Conservation (phyloP, 75 land plant genomes). For the Picea glauca region DNA sequence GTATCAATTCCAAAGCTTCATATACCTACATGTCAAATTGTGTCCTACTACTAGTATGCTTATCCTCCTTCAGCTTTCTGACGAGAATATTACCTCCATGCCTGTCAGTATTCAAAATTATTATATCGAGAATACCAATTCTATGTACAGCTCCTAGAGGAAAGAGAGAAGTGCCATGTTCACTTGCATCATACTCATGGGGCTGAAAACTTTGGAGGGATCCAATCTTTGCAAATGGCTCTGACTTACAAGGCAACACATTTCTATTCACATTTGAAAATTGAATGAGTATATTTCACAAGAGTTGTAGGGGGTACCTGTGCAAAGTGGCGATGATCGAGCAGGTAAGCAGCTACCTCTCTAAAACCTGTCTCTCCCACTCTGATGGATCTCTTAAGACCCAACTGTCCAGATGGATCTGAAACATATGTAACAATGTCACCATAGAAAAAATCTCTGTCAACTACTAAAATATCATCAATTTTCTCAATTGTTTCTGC, state of each 20-base stretch:
- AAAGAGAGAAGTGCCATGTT: slow-evolving; percentile 61
- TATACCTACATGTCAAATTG: background rate
- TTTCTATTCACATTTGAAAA: slow-evolving; percentile 36
- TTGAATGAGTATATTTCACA: slow-evolving; percentile 43
- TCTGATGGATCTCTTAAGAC: too few relatives aligned
- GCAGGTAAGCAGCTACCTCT: slow-evolving; percentile 14
- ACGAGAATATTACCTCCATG: slow-evolving; percentile 82
- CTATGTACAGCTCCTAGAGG: slow-evolving; percentile 64
- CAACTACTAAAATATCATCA: too few relatives aligned
- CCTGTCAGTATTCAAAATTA: slow-evolving; percentile 73
- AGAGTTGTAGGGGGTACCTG: slow-evolving; percentile 71
- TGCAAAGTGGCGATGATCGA: slow-evolving; percentile 65
- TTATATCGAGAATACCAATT: slow-evolving; percentile 70
- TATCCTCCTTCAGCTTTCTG: slow-evolving; percentile 16
- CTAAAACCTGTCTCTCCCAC: too few relatives aligned
- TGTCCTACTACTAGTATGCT: background rate
- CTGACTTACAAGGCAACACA: slow-evolving; percentile 10
- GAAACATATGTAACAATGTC: too few relatives aligned
- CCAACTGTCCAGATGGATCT: too few relatives aligned
- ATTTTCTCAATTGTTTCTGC: too few relatives aligned
- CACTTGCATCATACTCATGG: slow-evolving; percentile 73
- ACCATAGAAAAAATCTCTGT: too few relatives aligned
- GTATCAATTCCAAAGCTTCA: slow-evolving; percentile 51
- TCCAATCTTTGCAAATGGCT: slow-evolving; percentile 37
- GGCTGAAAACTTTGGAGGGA: slow-evolving; percentile 70